Conservation (phyloP, 345 rosid genomes). For the Tarenaya hassleriana region DNA sequence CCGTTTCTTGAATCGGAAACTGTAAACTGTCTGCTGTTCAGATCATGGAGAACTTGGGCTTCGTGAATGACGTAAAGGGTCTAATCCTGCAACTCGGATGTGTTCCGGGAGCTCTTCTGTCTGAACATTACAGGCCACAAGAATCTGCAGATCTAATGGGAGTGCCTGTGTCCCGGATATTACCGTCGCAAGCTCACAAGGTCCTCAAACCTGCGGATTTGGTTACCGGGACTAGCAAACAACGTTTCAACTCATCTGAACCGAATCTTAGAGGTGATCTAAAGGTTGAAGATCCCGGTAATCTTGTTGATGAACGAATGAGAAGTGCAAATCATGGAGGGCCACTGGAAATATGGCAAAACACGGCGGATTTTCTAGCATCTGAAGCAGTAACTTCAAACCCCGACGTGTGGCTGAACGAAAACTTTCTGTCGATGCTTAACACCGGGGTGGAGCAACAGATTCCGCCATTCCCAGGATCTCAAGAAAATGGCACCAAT, state of each 20-base stretch:
- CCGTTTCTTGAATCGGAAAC: not conserved
- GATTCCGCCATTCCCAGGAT: constrained; percentile 24
- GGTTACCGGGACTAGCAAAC: constrained; percentile 34
- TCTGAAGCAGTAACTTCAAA: constrained; percentile 25
- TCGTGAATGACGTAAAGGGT: constrained; percentile 66
- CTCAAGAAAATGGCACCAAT: constrained; percentile 16
- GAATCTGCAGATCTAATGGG: constrained; percentile 41
- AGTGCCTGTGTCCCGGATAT: not conserved
- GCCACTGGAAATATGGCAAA: constrained; percentile 23
- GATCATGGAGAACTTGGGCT: constrained; percentile 77
- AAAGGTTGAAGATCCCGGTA: constrained; percentile 17
- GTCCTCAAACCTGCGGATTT: constrained; percentile 24
- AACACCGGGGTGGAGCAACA: constrained; percentile 38
- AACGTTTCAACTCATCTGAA: constrained; percentile 34
- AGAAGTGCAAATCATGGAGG: too few relatives aligned
- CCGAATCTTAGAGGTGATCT: constrained; percentile 18
- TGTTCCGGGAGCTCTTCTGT: constrained; percentile 62
- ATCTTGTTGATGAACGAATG: constrained; percentile 12
- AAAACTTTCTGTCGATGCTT: constrained; percentile 32
- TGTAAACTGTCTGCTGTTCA: constrained; percentile 29
- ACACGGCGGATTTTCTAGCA: constrained; percentile 3
- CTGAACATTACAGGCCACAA: constrained; percentile 37
- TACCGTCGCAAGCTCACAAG: too few relatives aligned
- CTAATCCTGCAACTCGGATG: constrained; percentile 72
- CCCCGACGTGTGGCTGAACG: constrained; percentile 27